Percentiles rank a stretch among this genome's conserved stretches.
Conservation (phyloP, 345 rosid genomes). For the Noccaea bulbosa region DNA sequence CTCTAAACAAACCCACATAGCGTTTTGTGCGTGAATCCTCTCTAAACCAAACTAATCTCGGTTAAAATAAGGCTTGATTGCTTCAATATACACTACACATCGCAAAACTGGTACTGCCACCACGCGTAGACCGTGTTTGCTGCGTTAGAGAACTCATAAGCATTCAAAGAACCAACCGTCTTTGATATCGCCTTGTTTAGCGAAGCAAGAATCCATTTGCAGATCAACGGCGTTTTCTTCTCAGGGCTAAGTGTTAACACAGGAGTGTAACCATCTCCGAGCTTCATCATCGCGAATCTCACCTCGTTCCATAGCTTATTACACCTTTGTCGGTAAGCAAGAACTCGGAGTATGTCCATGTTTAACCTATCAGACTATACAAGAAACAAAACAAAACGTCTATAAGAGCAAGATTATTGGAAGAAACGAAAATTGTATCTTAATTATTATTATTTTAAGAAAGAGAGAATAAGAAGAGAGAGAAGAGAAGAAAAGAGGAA, state of each 20-base stretch:
- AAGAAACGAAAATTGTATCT: too few relatives aligned
- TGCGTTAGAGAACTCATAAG: constrained; percentile 72
- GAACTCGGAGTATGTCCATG: constrained; percentile 92
- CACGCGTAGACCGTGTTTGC: constrained; percentile 64
- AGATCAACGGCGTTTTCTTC: constrained; percentile 61
- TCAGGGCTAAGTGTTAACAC: constrained; percentile 47
- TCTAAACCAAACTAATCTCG: constrained; percentile 54
- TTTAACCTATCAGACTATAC: constrained; percentile 89
- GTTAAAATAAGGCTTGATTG: constrained; percentile 68
- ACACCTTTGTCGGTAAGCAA: constrained; percentile 99
- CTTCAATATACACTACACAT: constrained; percentile 81
- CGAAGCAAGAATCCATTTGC: constrained; percentile 79
- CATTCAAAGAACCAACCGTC: constrained; percentile 54
- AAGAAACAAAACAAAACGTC: constrained; percentile 6
- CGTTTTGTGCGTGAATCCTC: constrained; percentile 61
- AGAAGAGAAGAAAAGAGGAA: too few relatives aligned
- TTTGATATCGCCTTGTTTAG: constrained; percentile 65
- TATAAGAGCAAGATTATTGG: too few relatives aligned
- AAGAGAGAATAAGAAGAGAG: too few relatives aligned
- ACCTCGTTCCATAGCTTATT: constrained; percentile 98
- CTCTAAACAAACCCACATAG: constrained; percentile 81
- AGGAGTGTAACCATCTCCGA: constrained; percentile 63
- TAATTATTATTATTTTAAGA: too few relatives aligned
- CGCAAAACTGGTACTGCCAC: constrained; percentile 91
- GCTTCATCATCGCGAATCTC: constrained; percentile 92